phyloP scores from a whole-genome alignment of 2,329 filamentous ascomycete species.

The Exophiala alcalophila region DNA sequence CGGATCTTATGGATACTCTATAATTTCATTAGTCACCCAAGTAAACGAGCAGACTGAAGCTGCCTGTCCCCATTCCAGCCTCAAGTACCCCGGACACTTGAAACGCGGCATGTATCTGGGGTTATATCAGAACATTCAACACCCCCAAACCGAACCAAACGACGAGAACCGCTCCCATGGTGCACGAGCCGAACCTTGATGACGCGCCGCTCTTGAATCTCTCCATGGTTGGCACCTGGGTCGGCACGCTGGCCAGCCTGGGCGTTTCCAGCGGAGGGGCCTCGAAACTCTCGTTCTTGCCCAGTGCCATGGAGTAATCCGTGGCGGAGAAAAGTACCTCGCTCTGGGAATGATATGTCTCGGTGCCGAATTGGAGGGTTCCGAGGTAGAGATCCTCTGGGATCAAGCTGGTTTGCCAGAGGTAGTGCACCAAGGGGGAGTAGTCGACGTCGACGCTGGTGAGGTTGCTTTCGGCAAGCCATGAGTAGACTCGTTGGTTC shows the following conservation, averaged over 20 bases:
- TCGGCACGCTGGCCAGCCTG: conserved; percentile 2
- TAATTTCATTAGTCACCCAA: no score
- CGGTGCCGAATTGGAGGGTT: conserved; percentile 13
- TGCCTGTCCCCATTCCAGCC: no score
- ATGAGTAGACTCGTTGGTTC: conserved; percentile 11
- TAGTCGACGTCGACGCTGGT: conserved; percentile 9
- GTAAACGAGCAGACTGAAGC: no score
- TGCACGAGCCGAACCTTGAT: no score
- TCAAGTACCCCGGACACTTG: no score
- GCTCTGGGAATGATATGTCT: conserved; percentile 5
- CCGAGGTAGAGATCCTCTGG: conserved; percentile 10
- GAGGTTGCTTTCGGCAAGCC: conserved; percentile 10
- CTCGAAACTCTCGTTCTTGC: conserved; percentile 1
- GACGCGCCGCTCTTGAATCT: conserved; percentile 4
- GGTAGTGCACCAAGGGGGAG: conserved; percentile 14
- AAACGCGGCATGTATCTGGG: no score
- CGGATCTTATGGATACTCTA: no score
- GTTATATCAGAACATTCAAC: no score
- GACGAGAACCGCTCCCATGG: no score
- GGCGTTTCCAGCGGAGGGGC: not conserved
- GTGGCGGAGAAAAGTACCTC: conserved; percentile 9
- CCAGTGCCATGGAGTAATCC: conserved; percentile 8
- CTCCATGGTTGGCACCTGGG: conserved; percentile 9
- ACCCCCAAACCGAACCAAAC: no score
- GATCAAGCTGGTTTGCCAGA: conserved; percentile 16